These are phyloP conservation scores for Artemisia argyi DNA, from an alignment of 129 eudicot species.

Conservation along the genomic window DNA sequence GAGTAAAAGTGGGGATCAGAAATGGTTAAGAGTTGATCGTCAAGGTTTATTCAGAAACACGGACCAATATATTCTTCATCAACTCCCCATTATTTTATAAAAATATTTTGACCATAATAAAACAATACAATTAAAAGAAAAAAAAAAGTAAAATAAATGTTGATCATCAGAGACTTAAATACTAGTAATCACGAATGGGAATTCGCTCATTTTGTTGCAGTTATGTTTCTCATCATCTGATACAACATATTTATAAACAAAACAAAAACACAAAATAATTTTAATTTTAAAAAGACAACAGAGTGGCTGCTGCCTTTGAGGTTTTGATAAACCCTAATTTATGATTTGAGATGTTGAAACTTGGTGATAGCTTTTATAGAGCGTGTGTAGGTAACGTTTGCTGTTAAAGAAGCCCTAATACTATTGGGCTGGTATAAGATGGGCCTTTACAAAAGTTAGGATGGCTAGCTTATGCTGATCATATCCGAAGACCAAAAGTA, in stretches of 20 bases:
- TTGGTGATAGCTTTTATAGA: constrained; percentile 17
- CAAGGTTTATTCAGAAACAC: no score
- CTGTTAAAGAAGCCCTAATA: constrained; percentile 12
- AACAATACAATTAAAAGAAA: not conserved
- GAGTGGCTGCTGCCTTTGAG: not conserved
- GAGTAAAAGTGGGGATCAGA: no score
- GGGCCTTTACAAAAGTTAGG: no score
- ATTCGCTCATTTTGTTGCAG: constrained; percentile 42
- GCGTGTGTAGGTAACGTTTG: not conserved
- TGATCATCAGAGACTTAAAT: constrained; percentile 40
- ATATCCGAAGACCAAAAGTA: no score
- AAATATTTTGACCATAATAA: not conserved
- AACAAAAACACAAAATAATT: not conserved
- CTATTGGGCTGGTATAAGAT: no score
- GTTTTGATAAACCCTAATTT: constrained; percentile 8
- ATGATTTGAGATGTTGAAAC: not conserved
- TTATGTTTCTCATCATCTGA: constrained; percentile 33
- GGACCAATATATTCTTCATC: no score
- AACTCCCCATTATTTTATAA: not conserved
- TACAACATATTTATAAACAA: no score
- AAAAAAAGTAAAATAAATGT: not conserved
- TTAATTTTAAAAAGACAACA: not conserved
- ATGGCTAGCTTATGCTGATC: no score
- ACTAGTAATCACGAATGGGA: constrained; percentile 34
- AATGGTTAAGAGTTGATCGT: no score